Base-by-base conservation (phyloP, 192 early-diverging fungal species). In the Phycomyces blakesleeanus region DNA sequence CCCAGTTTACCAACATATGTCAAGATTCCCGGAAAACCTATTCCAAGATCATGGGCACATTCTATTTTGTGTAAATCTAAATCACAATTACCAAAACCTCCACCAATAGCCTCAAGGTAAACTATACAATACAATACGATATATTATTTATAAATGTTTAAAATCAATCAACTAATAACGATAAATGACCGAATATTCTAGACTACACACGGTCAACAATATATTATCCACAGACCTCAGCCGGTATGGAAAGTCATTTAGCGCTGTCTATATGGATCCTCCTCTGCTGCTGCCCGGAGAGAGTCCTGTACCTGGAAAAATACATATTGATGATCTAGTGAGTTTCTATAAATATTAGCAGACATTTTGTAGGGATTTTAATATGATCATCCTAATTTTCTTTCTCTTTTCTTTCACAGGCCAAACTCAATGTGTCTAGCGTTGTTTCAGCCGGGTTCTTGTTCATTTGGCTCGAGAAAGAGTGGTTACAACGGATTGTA, bases 381-480 rank as follows among this genome's bases (percentile, higher is more conserved):
- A 34, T 34, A 34, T 34, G 29, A 7, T 34, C 3, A 7, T 34
- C 29, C 29, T 34, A 15, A 68, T 21, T 27, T n/a, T n/a, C n/a
- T n/a, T 10, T 41, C 8, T 10, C 40, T 41, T 41, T 24, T 5
- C 24, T 24, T 26, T 6, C 44, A 14, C 62, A 76, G 76, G 66
- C 72, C 27, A 74, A 57, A 51, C 78, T 80, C 57, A 76, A 77
- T 66, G 85, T 83, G 40, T 74, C 81, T 25, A 67, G 78, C 3
- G 75, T 97, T 40, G 79, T 95, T 5, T 78, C 85, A 1, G 78
- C 79, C 29, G 94, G 93, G 9, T 98, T 96, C 71, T 69, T 98
- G 21, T 96, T 98, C 66, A 89, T 95, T 15, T 98, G 95, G 95
- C 77, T 87, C 37, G 94, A 96, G 71, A 97, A 97, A 73, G 94